Evolutionary conservation across 2,329 filamentous ascomycete species (phyloP).

Genomic region (Colletotrichum truncatum): DNA sequence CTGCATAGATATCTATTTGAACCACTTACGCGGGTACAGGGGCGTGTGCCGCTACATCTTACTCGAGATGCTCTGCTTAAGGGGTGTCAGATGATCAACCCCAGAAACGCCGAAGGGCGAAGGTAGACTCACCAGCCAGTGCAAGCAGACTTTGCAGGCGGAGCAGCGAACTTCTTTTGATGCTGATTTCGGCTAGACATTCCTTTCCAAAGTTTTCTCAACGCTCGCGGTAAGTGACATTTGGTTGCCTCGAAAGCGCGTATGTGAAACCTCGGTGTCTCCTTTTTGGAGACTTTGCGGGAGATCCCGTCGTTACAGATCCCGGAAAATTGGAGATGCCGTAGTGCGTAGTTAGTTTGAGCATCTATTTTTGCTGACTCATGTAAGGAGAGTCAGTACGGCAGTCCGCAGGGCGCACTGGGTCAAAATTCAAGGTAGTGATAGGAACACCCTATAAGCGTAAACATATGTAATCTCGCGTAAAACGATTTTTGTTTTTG

Average conservation of each 20-base stretch:
- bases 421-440: too few relatives aligned
- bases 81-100: background rate
- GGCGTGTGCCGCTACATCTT: background rate
- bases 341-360: background rate
- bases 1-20: too few relatives aligned
- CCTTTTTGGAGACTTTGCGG: background rate
- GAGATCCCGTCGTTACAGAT: background rate
- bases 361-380: background rate
- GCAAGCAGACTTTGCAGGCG: background rate
- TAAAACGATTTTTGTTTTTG: too few relatives aligned
- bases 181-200: background rate
- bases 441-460: too few relatives aligned
- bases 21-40: background rate
- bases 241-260: background rate
- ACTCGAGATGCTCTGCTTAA: background rate
- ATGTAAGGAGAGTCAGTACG: too few relatives aligned
- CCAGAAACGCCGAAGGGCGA: background rate
- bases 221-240: background rate
- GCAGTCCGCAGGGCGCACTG: too few relatives aligned
- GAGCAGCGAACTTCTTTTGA: background rate
- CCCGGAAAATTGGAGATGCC: background rate
- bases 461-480: too few relatives aligned
- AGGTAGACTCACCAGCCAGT: background rate
- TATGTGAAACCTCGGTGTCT: too few relatives aligned
- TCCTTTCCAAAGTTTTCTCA: too few relatives aligned